Conservation (phyloP, 2,329 filamentous ascomycete genomes). For the Colletotrichum cereale region DNA sequence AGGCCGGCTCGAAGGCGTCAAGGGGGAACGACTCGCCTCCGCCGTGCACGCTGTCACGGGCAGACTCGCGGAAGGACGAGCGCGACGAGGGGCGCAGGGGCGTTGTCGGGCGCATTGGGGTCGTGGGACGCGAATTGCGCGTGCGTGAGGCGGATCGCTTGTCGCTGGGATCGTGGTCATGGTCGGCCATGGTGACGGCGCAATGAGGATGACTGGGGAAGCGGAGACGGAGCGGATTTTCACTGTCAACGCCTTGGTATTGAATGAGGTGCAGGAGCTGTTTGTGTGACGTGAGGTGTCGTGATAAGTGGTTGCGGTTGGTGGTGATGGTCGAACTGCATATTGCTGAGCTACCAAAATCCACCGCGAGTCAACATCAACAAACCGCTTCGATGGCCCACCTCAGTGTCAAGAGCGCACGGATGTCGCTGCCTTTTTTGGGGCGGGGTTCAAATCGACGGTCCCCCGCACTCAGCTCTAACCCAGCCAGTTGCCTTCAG, state of each 20-base stretch:
- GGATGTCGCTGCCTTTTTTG: neutral
- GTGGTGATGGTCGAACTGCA: neutral
- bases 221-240: neutral
- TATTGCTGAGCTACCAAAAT: neutral
- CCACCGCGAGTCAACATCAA: slow-evolving; percentile 10
- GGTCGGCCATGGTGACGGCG: slow-evolving; percentile 41
- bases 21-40: slow-evolving; percentile 74
- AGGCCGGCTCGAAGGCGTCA: slow-evolving; percentile 86
- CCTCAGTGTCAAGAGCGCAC: neutral
- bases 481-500: neutral
- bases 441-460: neutral
- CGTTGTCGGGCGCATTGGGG: slow-evolving; percentile 91
- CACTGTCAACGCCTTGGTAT: no score
- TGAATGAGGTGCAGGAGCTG: neutral
- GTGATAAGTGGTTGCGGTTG: neutral
- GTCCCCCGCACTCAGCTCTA: slow-evolving; percentile 6
- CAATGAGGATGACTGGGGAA: no score
- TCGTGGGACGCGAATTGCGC: slow-evolving; percentile 83
- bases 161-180: slow-evolving; percentile 42
- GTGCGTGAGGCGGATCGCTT: slow-evolving; percentile 71
- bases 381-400: slow-evolving; percentile 3
- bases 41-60: slow-evolving; percentile 64
- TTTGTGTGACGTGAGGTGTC: neutral
- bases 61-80: slow-evolving; percentile 86
- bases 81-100: slow-evolving; percentile 91